Evolutionary conservation across 495 filamentous ascomycete genomes (phyloP), one percentile per base, ranked within the genome.

Genomic region (Lepidopterella palustris): DNA sequence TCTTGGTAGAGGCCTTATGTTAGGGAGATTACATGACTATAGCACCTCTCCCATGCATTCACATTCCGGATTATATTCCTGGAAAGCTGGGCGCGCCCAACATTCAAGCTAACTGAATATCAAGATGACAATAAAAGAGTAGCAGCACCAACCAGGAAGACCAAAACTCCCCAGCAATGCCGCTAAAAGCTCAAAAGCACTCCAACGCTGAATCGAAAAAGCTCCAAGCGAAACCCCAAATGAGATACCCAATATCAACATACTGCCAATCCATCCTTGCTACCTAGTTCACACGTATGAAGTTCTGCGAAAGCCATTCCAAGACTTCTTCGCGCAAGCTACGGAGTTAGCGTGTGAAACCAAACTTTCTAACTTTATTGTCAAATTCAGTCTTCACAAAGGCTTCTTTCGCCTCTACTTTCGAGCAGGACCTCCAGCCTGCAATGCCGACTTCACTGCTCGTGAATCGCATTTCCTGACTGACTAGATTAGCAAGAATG

Each of bases 161-260:
- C 1, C 18, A 18, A 25, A 50, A 50, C 47, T 50, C 47, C 58
- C 62, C 39, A 58, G 53, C 53, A 65, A 65, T 65, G 62, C 62
- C 58, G 58, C 58, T 61, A 45, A 54, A 35, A 27, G 28, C 23
- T 20, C 39, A 21, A 4, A 15, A 24, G 23, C 42, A 28, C 48
- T 48, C 59, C 18, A 57, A 51, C 26, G 18, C 42, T 15, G 31
- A 24, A 11, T 15, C 18, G 42, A 39, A 31, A 24, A 47, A 49
- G 20, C 25, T 54, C 32, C 35, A 60, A 56, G 51, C 54, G 47
- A 27, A 58, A 21, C 52, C 28, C 8, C 31, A 21, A 20, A 2
- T 13, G 50, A 51, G 26, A 42, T 42, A 55, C n/a, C 6, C 24
- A 53, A 42, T 32, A 42, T 55, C 24, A 61, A 51, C 57, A 55